Base-by-base conservation (phyloP, 1,284 basidiomycete genomes). In the Ganoderma leucocontextum region DNA sequence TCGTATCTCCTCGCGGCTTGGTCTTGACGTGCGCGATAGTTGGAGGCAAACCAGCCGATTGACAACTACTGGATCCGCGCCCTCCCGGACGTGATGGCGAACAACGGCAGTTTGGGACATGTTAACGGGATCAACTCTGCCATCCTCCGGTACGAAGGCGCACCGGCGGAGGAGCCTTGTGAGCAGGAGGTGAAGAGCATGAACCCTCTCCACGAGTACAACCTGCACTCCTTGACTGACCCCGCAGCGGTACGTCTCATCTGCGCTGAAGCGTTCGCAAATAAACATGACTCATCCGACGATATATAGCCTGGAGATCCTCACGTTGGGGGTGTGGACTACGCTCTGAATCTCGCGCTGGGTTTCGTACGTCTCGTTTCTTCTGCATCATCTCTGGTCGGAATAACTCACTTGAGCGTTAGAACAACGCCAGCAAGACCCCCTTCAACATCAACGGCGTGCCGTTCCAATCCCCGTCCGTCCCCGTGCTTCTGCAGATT, bases 131-230 rank as follows among this genome's bases (percentile, higher is more conserved):
- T 82, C 58, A 87, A 87, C 71, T 79, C 80, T n/a, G 89, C 87
- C 2, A 86, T 91, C 64, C 73, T 90, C 35, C 82, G 85, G 19
- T 91, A 91, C 72, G 67, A 55, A 0, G 84, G 84, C 4, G 89
- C 88, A 3, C 72, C 77, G 0, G 67, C 67, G 15, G 29, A 35
- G 52, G 52, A 55, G 52, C 52, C 52, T 0, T 59, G 57, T 12
- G 86, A 89, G 38, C 88, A 86, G 0, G 82, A 75, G 4, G 80
- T 81, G 13, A 47, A 47, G 55, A 63, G 64, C 33, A 55, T 61
- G 0, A 72, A 72, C 19, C 66, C 72, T 5, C 73, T 82, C 7
- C 64, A 73, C 44, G 81, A 82, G 69, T 73, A 75, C 0, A 74
- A 78, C 65, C 69, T 80, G n/a, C 74, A 74, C 59, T 53, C 68